Evolutionary conservation across 1,284 basidiomycete genomes (phyloP).

Genomic region (Chondrostereum purpureum): DNA sequence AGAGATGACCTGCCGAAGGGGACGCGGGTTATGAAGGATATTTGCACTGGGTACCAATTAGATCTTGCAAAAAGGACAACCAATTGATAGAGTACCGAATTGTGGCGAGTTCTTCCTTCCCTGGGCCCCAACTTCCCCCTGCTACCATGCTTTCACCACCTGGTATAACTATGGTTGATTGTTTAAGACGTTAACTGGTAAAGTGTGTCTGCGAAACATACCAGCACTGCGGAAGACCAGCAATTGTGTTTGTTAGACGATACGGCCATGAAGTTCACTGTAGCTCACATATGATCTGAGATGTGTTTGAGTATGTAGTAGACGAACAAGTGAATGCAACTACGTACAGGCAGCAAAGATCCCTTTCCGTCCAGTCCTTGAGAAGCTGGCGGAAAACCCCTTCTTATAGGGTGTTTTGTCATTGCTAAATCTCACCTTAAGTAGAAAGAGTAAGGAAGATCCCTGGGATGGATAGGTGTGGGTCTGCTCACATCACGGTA

Average conservation of each 20-base stretch:
- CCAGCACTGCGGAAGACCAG: constrained; percentile 14
- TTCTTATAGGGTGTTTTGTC: constrained; percentile 92
- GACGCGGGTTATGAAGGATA: constrained; percentile 53
- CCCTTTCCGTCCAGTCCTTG: constrained; percentile 74
- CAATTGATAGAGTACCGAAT: constrained; percentile 46
- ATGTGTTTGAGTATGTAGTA: constrained; percentile 8
- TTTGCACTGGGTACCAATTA: constrained; percentile 40
- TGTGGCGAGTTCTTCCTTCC: constrained; percentile 67
- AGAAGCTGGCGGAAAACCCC: constrained; percentile 71
- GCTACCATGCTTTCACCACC: constrained; percentile 67
- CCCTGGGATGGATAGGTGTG: not conserved
- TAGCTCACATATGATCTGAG: constrained; percentile 42
- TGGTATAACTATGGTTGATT: constrained; percentile 50
- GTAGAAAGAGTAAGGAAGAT: constrained; percentile 1
- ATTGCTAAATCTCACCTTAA: constrained; percentile 82
- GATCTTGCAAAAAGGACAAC: constrained; percentile 1
- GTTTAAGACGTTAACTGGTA: not conserved
- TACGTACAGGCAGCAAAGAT: constrained; percentile 70
- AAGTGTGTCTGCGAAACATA: constrained; percentile 8
- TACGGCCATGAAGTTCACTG: no score
- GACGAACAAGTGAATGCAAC: not conserved
- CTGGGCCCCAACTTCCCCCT: constrained; percentile 82
- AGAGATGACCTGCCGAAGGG: constrained; percentile 63
- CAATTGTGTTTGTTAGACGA: no score
- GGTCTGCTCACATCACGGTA: constrained; percentile 71